A percentile compares a stretch with the other conserved stretches of the same genome.
Conservation (phyloP, 225 moss, liverwort and hornwort species). For the Rhytidiadelphus loreus region DNA sequence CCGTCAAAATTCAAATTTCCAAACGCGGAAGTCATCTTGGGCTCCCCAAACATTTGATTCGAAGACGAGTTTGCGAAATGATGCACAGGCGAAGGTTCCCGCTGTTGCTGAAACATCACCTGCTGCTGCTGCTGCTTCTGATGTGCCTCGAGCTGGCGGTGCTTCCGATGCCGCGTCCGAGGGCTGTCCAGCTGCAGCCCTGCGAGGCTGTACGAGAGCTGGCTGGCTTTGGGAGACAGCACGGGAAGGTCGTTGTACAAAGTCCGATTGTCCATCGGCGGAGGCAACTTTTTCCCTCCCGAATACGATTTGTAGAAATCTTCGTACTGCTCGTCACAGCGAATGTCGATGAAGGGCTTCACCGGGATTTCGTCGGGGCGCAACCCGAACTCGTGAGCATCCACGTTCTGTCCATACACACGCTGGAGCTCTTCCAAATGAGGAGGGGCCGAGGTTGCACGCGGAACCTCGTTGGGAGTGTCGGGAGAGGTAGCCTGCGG, state of each 20-base stretch:
- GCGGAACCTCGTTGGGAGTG: slow-evolving; percentile 66
- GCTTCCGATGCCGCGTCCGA: slow-evolving; percentile 57
- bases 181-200: slow-evolving; percentile 78
- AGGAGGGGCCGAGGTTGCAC: slow-evolving; percentile 94
- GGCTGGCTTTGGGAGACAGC: slow-evolving; percentile 74
- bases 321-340: slow-evolving; percentile 94
- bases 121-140: slow-evolving; percentile 56
- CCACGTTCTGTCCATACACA: slow-evolving; percentile 79
- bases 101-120: slow-evolving; percentile 21
- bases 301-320: slow-evolving; percentile 88
- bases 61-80: slow-evolving; percentile 30
- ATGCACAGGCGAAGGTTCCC: slow-evolving; percentile 39
- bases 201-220: slow-evolving; percentile 63
- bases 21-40: slow-evolving; percentile 56
- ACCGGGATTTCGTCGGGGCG: slow-evolving; percentile 61
- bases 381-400: slow-evolving; percentile 36
- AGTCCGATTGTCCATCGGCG: slow-evolving; percentile 89
- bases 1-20: slow-evolving; percentile 76
- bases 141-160: slow-evolving; percentile 50
- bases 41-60: slow-evolving; percentile 58
- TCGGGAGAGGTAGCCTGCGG: slow-evolving; percentile 87
- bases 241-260: slow-evolving; percentile 65
- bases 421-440: slow-evolving; percentile 95
- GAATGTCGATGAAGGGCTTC: slow-evolving; percentile 89
- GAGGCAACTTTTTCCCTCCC: slow-evolving; percentile 85